Evolutionary conservation across 2,329 filamentous ascomycete species (phyloP), one percentile per base, ranked within the genome.

Genomic region (Fusarium oxysporum): DNA sequence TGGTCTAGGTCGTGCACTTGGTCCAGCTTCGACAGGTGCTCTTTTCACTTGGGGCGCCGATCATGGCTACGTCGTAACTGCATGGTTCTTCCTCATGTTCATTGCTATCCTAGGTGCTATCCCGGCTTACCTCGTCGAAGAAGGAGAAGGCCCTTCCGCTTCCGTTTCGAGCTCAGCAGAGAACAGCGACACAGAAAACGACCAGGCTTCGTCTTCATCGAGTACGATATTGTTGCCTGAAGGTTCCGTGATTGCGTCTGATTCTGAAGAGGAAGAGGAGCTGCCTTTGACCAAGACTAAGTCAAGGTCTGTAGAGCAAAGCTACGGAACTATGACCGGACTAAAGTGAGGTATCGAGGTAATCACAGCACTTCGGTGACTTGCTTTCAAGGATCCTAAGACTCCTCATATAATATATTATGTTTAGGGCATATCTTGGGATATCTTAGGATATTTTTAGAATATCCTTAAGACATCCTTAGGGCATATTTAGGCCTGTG

Each of bases 21-120:
- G 96, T 0, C 96, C 96, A 0, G 93, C 93, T 1, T 81, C 92
- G 38, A 88, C 91, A 0, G 96, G 96, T 1, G 83, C 86, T 3
- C 85, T 91, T 0, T 98, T 97, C 78, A 92, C 90, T 0, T 90
- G 89, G 83, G 96, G 96, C 2, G 90, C 94, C 2, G 89, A 92
- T 76, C 84, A 87, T 35, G 93, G 93, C 1, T 96, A 94, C 78
- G 86, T 96, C 35, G 89, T 97, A 57, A 84, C 93, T 1, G 92
- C 95, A 0, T 98, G 93, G 89, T 97, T 93, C 90, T 85, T 92
- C 8, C 85, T 98, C n/a, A 87, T 90, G 1, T 75, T 83, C 1
- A 84, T 97, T 48, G 88, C 91, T 0, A 69, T 89, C 0, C 53
- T 94, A 4, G 92, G 93, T 23, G 90, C 90, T 1, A 81, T 97